Evolutionary conservation across 2,329 filamentous ascomycete species (phyloP).

Genomic region (Microthyrium microscopicum): DNA sequence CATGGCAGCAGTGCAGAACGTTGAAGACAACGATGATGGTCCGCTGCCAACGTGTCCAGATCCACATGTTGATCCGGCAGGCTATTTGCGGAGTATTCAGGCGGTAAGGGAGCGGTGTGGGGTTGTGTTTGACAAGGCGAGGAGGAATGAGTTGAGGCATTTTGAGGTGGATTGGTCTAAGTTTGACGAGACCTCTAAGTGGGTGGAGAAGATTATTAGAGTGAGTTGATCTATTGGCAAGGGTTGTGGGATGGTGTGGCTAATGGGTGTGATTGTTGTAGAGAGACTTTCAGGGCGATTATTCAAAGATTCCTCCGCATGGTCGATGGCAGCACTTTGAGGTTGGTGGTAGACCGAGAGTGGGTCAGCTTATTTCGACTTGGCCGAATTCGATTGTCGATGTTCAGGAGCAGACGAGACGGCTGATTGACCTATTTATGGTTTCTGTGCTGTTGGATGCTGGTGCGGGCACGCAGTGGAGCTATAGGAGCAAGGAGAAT

Average conservation of each 20-base stretch:
- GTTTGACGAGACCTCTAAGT: conserved; percentile 67
- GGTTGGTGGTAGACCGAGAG: conserved; percentile 58
- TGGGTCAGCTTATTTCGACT: conserved; percentile 52
- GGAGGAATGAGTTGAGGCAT: conserved; percentile 61
- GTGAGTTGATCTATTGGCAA: conserved; percentile 28
- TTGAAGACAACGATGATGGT: too few relatives aligned
- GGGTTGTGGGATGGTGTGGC: background rate
- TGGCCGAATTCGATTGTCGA: conserved; percentile 51
- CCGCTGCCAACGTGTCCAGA: conserved; percentile 64
- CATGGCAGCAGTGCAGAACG: too few relatives aligned
- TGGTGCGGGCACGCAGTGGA: conserved; percentile 79
- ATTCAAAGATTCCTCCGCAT: conserved; percentile 56
- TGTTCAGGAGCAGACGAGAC: conserved; percentile 54
- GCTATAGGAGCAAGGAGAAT: conserved; percentile 81
- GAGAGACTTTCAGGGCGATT: background rate
- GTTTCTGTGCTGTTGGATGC: conserved; percentile 72
- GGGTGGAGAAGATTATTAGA: conserved; percentile 91
- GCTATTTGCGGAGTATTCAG: conserved; percentile 77
- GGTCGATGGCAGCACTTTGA: conserved; percentile 73
- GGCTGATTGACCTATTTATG: conserved; percentile 62
- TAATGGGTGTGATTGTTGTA: conserved; percentile 5
- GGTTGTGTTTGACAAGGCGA: conserved; percentile 60
- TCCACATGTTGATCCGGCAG: conserved; percentile 71
- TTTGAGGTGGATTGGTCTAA: conserved; percentile 80
- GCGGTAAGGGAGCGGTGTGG: conserved; percentile 67